Conservation (phyloP, 1,139 yeast species). For the Candida sp. region DNA sequence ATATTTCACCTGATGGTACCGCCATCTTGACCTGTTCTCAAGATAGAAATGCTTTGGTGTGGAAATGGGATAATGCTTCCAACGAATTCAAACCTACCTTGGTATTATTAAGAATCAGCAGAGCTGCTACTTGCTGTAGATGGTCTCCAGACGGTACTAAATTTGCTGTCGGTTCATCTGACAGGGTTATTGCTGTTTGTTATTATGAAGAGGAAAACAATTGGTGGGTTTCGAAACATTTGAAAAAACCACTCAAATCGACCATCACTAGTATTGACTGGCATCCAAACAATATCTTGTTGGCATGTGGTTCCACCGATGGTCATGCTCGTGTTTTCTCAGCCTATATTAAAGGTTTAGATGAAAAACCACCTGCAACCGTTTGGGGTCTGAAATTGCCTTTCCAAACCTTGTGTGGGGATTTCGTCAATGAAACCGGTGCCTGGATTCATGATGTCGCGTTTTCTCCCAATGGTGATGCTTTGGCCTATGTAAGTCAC, state of each 20-base stretch:
- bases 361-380: slow-evolving; percentile 74
- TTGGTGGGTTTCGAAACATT: slow-evolving; percentile 99
- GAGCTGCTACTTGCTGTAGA: slow-evolving; percentile 90
- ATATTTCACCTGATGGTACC: slow-evolving; percentile 77
- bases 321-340: slow-evolving; percentile 94
- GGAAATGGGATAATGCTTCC: slow-evolving; percentile 64
- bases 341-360: slow-evolving; percentile 86
- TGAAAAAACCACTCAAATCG: slow-evolving; percentile 89
- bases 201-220: slow-evolving; percentile 95
- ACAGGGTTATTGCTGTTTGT: slow-evolving; percentile 91
- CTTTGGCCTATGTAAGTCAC: slow-evolving; percentile 75
- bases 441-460: slow-evolving; percentile 94
- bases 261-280: slow-evolving; percentile 84
- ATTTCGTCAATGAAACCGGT: slow-evolving; percentile 70
- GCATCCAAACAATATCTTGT: slow-evolving; percentile 91
- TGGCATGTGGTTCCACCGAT: slow-evolving; percentile 93
- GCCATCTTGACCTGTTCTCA: slow-evolving; percentile 96
- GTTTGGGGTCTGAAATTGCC: slow-evolving; percentile 97
- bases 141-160: slow-evolving; percentile 95
- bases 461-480: slow-evolving; percentile 78
- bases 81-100: slow-evolving; percentile 75
- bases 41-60: slow-evolving; percentile 96
- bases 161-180: slow-evolving; percentile 97
- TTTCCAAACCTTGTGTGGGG: slow-evolving; percentile 90
- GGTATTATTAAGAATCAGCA: slow-evolving; percentile 84